Conservation (phyloP, 2,329 filamentous ascomycete species). For the Xylariaceae sp. region DNA sequence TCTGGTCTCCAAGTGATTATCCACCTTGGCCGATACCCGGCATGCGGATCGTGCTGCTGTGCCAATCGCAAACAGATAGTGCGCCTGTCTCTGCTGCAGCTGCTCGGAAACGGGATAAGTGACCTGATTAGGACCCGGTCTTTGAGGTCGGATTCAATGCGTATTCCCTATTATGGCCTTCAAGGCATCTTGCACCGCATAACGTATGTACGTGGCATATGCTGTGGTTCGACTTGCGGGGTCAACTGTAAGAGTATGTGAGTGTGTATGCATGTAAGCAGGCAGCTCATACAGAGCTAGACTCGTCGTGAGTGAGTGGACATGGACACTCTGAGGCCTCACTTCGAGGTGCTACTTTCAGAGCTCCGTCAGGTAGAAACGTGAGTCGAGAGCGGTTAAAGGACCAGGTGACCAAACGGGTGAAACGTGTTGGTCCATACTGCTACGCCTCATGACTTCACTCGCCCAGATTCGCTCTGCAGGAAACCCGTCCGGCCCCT, state of each 20-base stretch:
- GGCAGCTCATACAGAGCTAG: not conserved
- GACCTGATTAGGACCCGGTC: slow-evolving; percentile 1
- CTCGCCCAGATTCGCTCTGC: not conserved
- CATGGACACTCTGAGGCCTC: not conserved
- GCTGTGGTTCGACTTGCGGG: slow-evolving; percentile 12
- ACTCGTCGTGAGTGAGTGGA: not conserved
- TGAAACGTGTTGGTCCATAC: not conserved
- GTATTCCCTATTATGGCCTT: not conserved
- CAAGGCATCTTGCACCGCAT: not conserved
- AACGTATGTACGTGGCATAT: not conserved
- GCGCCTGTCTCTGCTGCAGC: slow-evolving; percentile 6
- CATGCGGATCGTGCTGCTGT: not conserved
- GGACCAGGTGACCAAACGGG: not conserved
- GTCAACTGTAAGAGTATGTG: slow-evolving; percentile 1
- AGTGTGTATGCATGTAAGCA: not conserved
- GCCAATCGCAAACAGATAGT: slow-evolving; percentile 1
- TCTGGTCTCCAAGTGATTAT: too few relatives aligned
- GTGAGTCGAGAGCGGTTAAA: not conserved
- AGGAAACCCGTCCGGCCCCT: not conserved
- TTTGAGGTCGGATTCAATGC: not conserved
- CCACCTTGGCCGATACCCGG: not conserved
- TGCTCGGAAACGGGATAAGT: slow-evolving; percentile 7
- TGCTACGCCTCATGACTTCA: not conserved
- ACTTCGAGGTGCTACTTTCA: too few relatives aligned
- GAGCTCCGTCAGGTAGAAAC: not conserved